These are phyloP conservation scores for Epichloe coenophiala DNA, from an alignment of 2,329 filamentous ascomycete genomes.

Conservation along the genomic window DNA sequence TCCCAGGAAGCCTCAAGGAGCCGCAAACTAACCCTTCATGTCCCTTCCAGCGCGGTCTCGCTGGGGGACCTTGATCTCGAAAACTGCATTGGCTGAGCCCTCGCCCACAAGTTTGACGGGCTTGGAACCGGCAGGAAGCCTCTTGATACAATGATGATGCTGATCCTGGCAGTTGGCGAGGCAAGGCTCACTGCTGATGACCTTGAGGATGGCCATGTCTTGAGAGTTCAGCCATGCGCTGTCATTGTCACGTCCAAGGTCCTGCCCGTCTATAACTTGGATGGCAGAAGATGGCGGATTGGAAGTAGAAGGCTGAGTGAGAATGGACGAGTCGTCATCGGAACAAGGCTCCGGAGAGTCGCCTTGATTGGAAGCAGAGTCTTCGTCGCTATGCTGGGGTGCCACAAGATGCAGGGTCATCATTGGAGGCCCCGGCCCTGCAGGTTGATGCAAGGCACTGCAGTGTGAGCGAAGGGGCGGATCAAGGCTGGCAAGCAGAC, in stretches of 20 bases:
- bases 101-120: conserved; percentile 41
- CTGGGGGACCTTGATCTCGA: conserved; percentile 37
- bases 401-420: conserved; percentile 13
- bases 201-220: conserved; percentile 13
- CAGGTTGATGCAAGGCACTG: conserved; percentile 12
- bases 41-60: conserved; percentile 15
- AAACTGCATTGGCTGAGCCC: conserved; percentile 67
- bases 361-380: conserved; percentile 11
- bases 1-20: not conserved
- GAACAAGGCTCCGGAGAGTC: conserved; percentile 9
- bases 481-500: not conserved
- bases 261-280: conserved; percentile 1
- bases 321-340: conserved; percentile 8
- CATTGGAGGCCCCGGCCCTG: conserved; percentile 13
- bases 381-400: conserved; percentile 10
- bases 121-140: conserved; percentile 20
- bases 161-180: conserved; percentile 1
- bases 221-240: conserved; percentile 11
- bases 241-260: conserved; percentile 7
- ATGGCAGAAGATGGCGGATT: conserved; percentile 6
- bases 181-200: conserved; percentile 6
- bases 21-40: conserved; percentile 20
- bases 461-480: conserved; percentile 1
- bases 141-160: conserved; percentile 13
- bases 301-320: conserved; percentile 6